phyloP scores from a whole-genome alignment of 495 filamentous ascomycete species.

The Aspergillus affinis region DNA sequence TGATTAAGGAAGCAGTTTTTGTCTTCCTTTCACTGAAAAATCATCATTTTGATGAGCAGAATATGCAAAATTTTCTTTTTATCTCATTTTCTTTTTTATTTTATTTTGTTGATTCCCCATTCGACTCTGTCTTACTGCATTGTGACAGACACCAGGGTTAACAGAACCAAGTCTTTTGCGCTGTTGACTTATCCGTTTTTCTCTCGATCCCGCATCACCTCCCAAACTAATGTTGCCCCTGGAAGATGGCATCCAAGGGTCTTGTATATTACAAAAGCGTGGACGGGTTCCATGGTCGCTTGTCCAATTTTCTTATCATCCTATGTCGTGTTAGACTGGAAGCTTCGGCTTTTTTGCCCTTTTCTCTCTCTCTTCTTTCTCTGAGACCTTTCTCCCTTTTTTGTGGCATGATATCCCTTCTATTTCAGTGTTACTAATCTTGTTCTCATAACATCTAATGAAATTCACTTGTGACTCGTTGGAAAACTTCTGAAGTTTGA shows the following conservation, averaged over 20 bases:
- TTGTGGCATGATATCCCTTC: not conserved
- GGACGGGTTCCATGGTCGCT: conserved; percentile 35
- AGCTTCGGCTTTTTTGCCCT: conserved; percentile 5
- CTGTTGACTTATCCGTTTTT: not conserved
- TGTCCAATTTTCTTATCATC: conserved; percentile 9
- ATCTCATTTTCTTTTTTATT: conserved; percentile 8
- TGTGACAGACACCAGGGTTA: not conserved
- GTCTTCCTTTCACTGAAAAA: not conserved
- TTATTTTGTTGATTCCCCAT: conserved; percentile 6
- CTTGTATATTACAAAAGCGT: conserved; percentile 49
- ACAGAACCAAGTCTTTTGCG: not conserved
- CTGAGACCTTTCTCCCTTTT: not conserved
- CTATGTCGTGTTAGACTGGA: conserved; percentile 11
- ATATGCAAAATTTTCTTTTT: not conserved
- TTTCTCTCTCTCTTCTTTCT: conserved; percentile 10
- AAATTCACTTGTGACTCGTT: not conserved
- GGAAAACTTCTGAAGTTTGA: too few relatives aligned
- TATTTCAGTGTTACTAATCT: not conserved
- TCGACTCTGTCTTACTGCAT: not conserved
- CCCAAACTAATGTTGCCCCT: not conserved
- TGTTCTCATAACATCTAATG: not conserved
- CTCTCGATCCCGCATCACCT: not conserved
- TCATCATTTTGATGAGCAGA: not conserved
- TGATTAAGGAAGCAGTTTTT: not conserved
- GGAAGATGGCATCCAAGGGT: not conserved